phyloP scores from a whole-genome alignment of 2,329 filamentous ascomycete genomes.

The Verticillium nonalfalfae region DNA sequence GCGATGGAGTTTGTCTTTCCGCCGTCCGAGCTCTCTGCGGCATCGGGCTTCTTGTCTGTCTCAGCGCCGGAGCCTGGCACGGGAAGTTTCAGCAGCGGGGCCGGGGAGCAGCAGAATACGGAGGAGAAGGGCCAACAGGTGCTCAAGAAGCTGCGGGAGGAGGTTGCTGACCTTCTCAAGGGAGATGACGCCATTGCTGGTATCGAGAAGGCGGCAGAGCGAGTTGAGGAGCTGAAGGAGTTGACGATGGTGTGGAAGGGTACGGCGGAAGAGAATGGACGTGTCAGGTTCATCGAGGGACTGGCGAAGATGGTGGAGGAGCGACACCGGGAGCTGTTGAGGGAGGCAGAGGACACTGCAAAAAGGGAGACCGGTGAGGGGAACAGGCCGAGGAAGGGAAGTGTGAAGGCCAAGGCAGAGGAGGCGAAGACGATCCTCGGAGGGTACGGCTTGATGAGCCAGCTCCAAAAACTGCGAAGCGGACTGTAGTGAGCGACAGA shows the following conservation, averaged over 20 bases:
- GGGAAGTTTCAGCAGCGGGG: constrained; percentile 9
- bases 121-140: constrained; percentile 85
- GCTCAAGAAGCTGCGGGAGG: constrained; percentile 61
- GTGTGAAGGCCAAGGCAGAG: constrained; percentile 20
- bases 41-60: constrained; percentile 82
- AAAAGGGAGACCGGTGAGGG: constrained; percentile 25
- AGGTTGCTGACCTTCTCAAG: constrained; percentile 63
- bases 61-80: constrained; percentile 72
- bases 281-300: constrained; percentile 73
- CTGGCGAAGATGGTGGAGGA: constrained; percentile 82
- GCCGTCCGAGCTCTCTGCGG: constrained; percentile 77
- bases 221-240: constrained; percentile 72
- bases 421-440: constrained; percentile 38
- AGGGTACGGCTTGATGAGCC: constrained; percentile 56
- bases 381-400: constrained; percentile 27
- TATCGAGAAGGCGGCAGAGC: constrained; percentile 64
- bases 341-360: constrained; percentile 40
- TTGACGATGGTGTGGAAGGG: constrained; percentile 84
- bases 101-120: constrained; percentile 54
- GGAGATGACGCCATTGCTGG: constrained; percentile 52
- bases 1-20: constrained; percentile 94
- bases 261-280: constrained; percentile 89
- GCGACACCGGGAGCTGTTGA: constrained; percentile 45
- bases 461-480: constrained; percentile 53
- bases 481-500: constrained; percentile 31